Evolutionary conservation across 2,329 filamentous ascomycete genomes (phyloP), one percentile per base, ranked within the genome.

Genomic region (Colletotrichum incanum): DNA sequence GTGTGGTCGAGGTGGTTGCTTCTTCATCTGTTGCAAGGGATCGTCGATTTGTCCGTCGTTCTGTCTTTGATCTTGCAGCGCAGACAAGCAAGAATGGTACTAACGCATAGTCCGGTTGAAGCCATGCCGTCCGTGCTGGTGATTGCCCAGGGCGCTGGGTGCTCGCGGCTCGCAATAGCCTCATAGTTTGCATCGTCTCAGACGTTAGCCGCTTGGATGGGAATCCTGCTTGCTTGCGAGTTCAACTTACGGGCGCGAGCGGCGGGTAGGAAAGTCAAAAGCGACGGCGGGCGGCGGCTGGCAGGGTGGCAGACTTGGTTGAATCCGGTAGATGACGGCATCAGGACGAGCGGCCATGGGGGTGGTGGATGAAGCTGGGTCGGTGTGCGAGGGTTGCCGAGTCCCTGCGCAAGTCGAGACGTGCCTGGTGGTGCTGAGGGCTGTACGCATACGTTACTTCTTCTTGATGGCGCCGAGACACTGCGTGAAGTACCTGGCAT

Each of bases 1-100:
- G 49, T 47, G 47, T 67, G 45, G 67, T 58, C 65, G 54, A 67
- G 55, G 59, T 65, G 54, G 20, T 54, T 65, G 43, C 61, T 69
- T 59, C 54, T 69, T 65, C 52, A 37, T 55, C 20, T 5, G 52
- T 47, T 45, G 67, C 18, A 23, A 34, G 41, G 26, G 65, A 72
- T 65, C 69, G 65, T 72, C 65, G 70, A 72, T 72, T 54, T n/a
- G 65, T 34, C 50, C 58, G 50, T 58, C 43, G 58, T 58, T 67
- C 56, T 49, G 50, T 63, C 58, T 67, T 55, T n/a, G 65, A 63
- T 68, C 58, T 65, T 56, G 50, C 68, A 58, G 56, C 37, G 55
- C 47, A 49, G 31, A 65, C 34, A 62, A 55, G 61, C 49, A 31
- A 31, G n/a, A 43, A 61, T 18, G 14, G 31, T 58, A 58, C 56